phyloP scores from a whole-genome alignment of 192 early-diverging fungal genomes.

The Linderina pennispora region DNA sequence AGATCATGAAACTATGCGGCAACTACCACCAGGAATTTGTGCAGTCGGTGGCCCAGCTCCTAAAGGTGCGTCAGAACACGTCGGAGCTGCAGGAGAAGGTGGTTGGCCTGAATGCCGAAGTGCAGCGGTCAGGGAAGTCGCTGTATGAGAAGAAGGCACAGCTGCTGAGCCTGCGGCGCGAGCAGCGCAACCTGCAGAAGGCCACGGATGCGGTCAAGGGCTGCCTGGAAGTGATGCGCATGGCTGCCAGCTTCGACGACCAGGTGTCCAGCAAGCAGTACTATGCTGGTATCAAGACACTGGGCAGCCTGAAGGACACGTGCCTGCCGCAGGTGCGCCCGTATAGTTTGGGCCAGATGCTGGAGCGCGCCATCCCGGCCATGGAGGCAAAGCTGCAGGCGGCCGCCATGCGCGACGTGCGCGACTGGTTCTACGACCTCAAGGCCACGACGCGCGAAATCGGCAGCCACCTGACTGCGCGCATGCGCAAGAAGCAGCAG shows the following conservation, averaged over 20 bases:
- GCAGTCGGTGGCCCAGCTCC: conserved; percentile 89
- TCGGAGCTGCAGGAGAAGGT: conserved; percentile 80
- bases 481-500: conserved; percentile 65
- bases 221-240: conserved; percentile 83
- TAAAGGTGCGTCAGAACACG: conserved; percentile 89
- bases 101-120: conserved; percentile 73
- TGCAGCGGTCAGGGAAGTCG: conserved; percentile 75
- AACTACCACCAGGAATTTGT: conserved; percentile 82
- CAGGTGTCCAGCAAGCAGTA: conserved; percentile 80
- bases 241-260: conserved; percentile 74
- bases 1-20: conserved; percentile 97
- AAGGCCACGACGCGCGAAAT: conserved; percentile 74
- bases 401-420: conserved; percentile 80
- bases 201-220: conserved; percentile 73
- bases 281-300: conserved; percentile 86
- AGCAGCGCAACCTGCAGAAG: conserved; percentile 82
- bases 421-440: conserved; percentile 87
- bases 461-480: conserved; percentile 78
- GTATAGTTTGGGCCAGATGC: conserved; percentile 78
- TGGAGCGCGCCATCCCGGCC: conserved; percentile 84
- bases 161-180: conserved; percentile 64
- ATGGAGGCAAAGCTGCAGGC: conserved; percentile 83
- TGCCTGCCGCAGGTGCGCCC: conserved; percentile 68
- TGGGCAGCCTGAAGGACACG: conserved; percentile 74
- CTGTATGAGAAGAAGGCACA: conserved; percentile 74